Percentiles rank a stretch among this genome's conserved stretches.
phyloP scores from a whole-genome alignment of 768 basidiomycete genomes.

The Rhizopogon salebrosus region DNA sequence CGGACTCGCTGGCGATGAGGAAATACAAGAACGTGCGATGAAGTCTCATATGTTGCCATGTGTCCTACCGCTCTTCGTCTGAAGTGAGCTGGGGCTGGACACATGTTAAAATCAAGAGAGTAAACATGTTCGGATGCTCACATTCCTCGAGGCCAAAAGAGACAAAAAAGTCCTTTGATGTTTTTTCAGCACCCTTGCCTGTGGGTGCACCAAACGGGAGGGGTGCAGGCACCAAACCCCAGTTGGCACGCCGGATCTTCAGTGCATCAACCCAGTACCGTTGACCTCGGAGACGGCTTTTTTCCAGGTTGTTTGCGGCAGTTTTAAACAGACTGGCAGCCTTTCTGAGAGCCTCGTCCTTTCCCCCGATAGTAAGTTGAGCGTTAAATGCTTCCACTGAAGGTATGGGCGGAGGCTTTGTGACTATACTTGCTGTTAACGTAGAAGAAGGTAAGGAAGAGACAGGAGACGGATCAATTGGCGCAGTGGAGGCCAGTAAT shows the following conservation, averaged over 20 bases:
- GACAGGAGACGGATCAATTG: constrained; percentile 28
- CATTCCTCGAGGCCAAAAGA: constrained; percentile 82
- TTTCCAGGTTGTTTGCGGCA: constrained; percentile 67
- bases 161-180: constrained; percentile 76
- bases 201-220: constrained; percentile 63
- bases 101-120: constrained; percentile 4
- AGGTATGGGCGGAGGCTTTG: constrained; percentile 57
- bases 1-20: constrained; percentile 61
- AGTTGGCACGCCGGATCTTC: constrained; percentile 69
- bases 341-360: constrained; percentile 74
- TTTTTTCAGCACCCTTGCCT: constrained; percentile 75
- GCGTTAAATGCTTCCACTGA: constrained; percentile 71
- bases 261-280: constrained; percentile 82
- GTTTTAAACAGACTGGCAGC: constrained; percentile 67
- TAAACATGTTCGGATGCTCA: constrained; percentile 31
- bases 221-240: constrained; percentile 77
- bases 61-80: constrained; percentile 68
- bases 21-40: constrained; percentile 46
- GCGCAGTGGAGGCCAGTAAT: constrained; percentile 41
- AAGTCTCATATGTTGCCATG: constrained; percentile 46
- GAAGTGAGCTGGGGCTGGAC: constrained; percentile 55
- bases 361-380: constrained; percentile 69
- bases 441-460: constrained; percentile 26
- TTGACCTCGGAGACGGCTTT: constrained; percentile 54
- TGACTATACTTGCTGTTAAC: constrained; percentile 59